Percentiles rank a stretch among this genome's conserved stretches.
Conservation (phyloP, 805 yeast species). For the Saturnispora quitensis region DNA sequence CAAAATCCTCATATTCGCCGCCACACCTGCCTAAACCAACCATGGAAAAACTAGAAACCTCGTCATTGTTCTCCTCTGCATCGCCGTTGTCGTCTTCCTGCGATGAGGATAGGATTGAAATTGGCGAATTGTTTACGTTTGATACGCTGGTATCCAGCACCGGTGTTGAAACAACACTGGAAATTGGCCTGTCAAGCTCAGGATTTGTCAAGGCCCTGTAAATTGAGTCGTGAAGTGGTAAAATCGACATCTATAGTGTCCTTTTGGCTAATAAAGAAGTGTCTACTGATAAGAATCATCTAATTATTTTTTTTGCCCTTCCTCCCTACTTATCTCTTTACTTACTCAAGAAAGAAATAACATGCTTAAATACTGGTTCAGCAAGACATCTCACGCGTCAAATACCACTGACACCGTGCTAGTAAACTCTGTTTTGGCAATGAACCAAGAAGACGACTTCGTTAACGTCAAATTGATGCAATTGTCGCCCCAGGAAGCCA, state of each 20-base stretch:
- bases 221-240: constrained; percentile 7
- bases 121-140: neutral
- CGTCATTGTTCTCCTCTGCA: constrained; percentile 2
- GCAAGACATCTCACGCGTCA: neutral
- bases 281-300: neutral
- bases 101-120: constrained; percentile 7
- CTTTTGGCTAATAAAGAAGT: neutral
- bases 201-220: constrained; percentile 7
- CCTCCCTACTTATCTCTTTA: neutral
- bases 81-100: constrained; percentile 6
- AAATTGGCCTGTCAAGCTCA: constrained; percentile 5
- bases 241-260: constrained; percentile 3
- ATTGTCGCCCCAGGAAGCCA: constrained; percentile 47
- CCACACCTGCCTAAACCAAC: neutral
- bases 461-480: constrained; percentile 38
- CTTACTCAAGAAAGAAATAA: neutral
- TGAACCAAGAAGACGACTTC: constrained; percentile 31
- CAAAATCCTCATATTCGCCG: neutral
- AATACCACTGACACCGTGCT: neutral
- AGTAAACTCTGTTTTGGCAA: constrained; percentile 5
- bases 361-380: constrained; percentile 5
- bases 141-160: neutral
- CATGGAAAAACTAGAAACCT: constrained; percentile 1
- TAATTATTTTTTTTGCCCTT: neutral
- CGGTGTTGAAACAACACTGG: constrained; percentile 1